These are phyloP conservation scores for Lotus japonicus DNA, from an alignment of 306 rosid genomes.

Conservation along the genomic window DNA sequence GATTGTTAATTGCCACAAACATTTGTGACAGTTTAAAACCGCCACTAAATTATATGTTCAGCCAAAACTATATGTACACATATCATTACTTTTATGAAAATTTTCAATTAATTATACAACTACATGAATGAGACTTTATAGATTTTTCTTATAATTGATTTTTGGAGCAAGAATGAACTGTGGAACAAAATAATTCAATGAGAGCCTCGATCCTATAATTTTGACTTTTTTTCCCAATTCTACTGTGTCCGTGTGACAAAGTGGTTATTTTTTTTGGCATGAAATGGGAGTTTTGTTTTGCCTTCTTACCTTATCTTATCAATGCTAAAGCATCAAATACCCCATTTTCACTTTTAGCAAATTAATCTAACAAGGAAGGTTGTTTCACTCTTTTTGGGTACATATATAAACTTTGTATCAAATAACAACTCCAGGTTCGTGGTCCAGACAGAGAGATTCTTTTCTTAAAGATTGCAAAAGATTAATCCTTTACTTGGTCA, in stretches of 20 bases:
- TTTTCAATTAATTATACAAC: too few species aligned
- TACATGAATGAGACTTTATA: too few species aligned
- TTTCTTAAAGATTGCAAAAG: constrained; percentile 34
- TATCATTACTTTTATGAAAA: too few species aligned
- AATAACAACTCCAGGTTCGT: background rate
- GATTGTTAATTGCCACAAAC: too few species aligned
- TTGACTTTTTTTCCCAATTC: too few species aligned
- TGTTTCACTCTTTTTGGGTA: background rate
- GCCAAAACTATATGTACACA: too few species aligned
- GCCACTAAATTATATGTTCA: too few species aligned
- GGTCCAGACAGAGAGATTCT: constrained; percentile 22
- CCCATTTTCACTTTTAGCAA: background rate
- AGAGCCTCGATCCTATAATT: too few species aligned
- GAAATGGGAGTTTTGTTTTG: background rate
- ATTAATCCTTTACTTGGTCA: constrained; percentile 32
- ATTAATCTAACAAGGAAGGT: background rate
- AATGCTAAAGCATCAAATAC: background rate
- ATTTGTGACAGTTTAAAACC: too few species aligned
- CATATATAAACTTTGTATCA: background rate
- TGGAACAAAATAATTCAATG: too few species aligned
- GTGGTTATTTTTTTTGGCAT: background rate
- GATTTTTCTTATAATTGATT: too few species aligned
- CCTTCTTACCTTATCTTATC: background rate
- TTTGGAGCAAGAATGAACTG: too few species aligned
- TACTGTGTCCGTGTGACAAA: background rate